These are phyloP conservation scores for Leccinum ochraceum DNA, from an alignment of 768 basidiomycete species.

Conservation along the genomic window DNA sequence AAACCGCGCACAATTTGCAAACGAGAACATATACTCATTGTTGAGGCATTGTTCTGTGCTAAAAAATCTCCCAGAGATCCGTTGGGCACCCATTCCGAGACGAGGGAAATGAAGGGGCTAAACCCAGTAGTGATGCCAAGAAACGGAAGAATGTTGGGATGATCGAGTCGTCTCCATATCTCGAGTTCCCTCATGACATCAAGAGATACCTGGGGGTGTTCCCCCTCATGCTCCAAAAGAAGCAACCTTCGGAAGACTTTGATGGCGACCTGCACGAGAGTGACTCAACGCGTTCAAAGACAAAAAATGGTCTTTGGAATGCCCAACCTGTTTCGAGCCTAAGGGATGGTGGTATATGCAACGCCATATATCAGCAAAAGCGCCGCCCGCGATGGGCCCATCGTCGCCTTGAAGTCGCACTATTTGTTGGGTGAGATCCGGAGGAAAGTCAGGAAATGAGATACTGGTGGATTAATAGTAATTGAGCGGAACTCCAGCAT, in stretches of 20 bases:
- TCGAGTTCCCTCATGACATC: slow-evolving; percentile 17
- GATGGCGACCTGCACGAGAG: slow-evolving; percentile 10
- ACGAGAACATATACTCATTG: slow-evolving; percentile 3
- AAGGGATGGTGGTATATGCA: slow-evolving; percentile 2
- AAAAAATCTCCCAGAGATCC: slow-evolving; percentile 11
- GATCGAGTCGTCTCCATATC: slow-evolving; percentile 18
- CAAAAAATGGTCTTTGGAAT: neutral
- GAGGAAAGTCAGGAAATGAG: slow-evolving; percentile 16
- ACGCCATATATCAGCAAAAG: slow-evolving; percentile 14
- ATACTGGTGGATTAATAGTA: neutral
- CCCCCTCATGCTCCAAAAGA: neutral
- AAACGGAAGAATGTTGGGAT: slow-evolving; percentile 20
- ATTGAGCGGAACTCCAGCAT: neutral
- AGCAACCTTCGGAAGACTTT: slow-evolving; percentile 12
- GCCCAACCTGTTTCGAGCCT: slow-evolving; percentile 6
- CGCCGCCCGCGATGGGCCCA: slow-evolving; percentile 3
- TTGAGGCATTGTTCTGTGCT: neutral
- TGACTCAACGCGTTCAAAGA: neutral
- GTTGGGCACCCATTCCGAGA: slow-evolving; percentile 16
- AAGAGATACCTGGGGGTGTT: neutral
- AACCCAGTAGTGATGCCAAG: slow-evolving; percentile 18
- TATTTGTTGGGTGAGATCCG: slow-evolving; percentile 16
- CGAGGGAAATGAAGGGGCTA: slow-evolving; percentile 9
- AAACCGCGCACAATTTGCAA: slow-evolving; percentile 11
- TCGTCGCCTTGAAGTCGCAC: neutral